Base-by-base conservation (phyloP, 2,329 filamentous ascomycete species). In the Cadophora sp. region DNA sequence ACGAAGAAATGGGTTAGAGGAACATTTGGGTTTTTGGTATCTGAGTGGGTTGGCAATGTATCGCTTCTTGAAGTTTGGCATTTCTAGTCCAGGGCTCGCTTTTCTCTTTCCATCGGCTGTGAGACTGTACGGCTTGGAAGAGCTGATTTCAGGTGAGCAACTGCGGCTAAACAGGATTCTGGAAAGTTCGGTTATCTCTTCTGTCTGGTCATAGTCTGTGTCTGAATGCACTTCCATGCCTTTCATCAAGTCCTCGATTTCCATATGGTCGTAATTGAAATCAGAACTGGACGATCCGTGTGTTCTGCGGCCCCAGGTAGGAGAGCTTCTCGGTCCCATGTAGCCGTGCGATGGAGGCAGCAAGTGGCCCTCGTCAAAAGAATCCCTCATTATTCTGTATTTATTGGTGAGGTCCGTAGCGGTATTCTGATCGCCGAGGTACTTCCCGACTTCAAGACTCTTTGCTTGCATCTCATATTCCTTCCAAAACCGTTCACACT, bases 211-310 rank as follows among this genome's bases (percentile, higher is more conserved):
- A 27, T 62, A 39, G 5, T 62, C 60, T 16, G 48, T 55, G 20
- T 62, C 60, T n/a, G 48, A 62, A 24, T 62, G 39, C 7, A 55
- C 36, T 14, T 62, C 60, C 60, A 62, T 62, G 30, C 36, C 60
- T 33, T 39, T 24, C 60, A 62, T 53, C 60, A 62, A 53, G 4
- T 62, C 60, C n/a, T 45, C 60, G 22, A 62, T 62, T 27, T 53
- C 60, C 60, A 62, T 62, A 45, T 55, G 5, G 14, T 48, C 45
- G 20, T 62, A 62, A 20, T 48, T 41, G 14, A 51, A n/a, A 27
- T 50, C 59, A 2, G 58, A 47, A 36, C 58, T 59, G 22, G 22
- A 59, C 14, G 24, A 50, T 8, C 27, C 30, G 4, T 48, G 16
- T 39, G n/a, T 62, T 41, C 22, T 13, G 18, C 48, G 50, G n/a